A percentile compares a stretch with the other conserved stretches of the same genome.
phyloP scores from a whole-genome alignment of 495 filamentous ascomycete genomes.

The Gamarada debralockiae region DNA sequence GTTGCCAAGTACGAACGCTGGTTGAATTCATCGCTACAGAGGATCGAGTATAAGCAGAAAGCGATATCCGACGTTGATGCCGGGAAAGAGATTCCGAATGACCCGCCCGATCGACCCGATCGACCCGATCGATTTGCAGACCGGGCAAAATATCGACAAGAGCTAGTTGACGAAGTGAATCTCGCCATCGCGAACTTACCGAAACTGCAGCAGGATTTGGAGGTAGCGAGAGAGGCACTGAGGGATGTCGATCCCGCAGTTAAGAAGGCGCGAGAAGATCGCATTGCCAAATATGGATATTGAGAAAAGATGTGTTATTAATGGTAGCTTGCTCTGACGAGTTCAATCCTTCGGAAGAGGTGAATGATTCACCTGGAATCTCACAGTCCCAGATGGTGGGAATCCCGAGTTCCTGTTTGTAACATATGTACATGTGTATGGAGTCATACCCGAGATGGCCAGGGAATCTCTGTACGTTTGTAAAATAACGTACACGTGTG shows the following conservation, averaged over 20 bases:
- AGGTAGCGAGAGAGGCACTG: not conserved
- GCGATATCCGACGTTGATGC: not conserved
- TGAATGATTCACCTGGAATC: no score
- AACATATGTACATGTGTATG: no score
- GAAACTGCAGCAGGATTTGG: not conserved
- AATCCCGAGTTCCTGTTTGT: no score
- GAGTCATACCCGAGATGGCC: no score
- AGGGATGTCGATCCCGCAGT: constrained; percentile 5
- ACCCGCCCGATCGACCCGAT: not conserved
- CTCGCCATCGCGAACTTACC: not conserved
- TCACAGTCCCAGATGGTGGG: no score
- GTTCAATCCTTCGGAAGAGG: no score
- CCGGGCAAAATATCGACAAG: not conserved
- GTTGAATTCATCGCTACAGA: not conserved
- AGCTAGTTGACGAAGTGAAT: not conserved
- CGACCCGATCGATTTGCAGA: no score
- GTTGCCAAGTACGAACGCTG: not conserved
- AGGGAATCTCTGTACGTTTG: no score
- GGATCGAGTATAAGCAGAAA: constrained; percentile 1
- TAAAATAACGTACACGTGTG: no score
- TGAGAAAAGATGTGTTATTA: constrained; percentile 5
- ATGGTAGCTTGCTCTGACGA: no score
- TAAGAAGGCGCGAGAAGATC: not conserved
- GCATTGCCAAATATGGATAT: constrained; percentile 2
- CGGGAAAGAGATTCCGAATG: not conserved